Percentiles rank a stretch among this genome's conserved stretches.
These are phyloP conservation scores for Volvox reticuliferus DNA, from an alignment of 139 green algal species.

Conservation along the genomic window DNA sequence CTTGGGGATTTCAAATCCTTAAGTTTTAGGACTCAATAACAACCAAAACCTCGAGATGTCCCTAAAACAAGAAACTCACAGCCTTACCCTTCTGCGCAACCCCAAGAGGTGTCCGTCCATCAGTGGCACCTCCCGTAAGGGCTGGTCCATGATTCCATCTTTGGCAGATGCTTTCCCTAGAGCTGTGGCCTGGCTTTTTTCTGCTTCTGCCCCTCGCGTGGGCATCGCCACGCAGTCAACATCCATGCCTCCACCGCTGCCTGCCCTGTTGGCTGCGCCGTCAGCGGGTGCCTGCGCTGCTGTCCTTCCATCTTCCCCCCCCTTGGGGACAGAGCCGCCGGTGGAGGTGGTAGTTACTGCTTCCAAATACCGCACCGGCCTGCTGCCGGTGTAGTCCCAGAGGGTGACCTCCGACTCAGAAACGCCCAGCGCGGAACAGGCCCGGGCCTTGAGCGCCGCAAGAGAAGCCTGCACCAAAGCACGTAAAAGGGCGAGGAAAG, in stretches of 20 bases:
- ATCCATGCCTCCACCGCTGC: constrained; percentile 16
- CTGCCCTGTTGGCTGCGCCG: neutral
- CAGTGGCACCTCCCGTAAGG: constrained; percentile 35
- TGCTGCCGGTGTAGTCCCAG: constrained; percentile 58
- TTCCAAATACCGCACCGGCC: neutral
- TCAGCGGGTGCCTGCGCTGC: neutral
- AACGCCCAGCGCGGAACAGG: constrained; percentile 63
- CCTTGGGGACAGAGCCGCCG: neutral
- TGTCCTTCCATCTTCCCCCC: neutral
- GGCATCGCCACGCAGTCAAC: neutral
- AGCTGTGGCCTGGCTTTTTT: neutral
- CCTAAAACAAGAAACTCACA: neutral
- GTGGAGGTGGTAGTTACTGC: neutral
- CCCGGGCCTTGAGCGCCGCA: constrained; percentile 61
- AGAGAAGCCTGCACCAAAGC: constrained; percentile 59
- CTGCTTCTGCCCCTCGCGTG: neutral
- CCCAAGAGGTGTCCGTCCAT: constrained; percentile 55
- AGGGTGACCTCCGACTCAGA: constrained; percentile 55
- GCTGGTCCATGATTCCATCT: neutral
- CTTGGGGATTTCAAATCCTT: too few species aligned
- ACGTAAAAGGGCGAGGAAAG: too few species aligned
- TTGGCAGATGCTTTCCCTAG: neutral
- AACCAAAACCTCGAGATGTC: too few species aligned
- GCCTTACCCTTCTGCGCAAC: constrained; percentile 52
- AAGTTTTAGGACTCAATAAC: too few species aligned